Evolutionary conservation across 2,329 filamentous ascomycete species (phyloP).

Genomic region (Fusarium tricinctum): DNA sequence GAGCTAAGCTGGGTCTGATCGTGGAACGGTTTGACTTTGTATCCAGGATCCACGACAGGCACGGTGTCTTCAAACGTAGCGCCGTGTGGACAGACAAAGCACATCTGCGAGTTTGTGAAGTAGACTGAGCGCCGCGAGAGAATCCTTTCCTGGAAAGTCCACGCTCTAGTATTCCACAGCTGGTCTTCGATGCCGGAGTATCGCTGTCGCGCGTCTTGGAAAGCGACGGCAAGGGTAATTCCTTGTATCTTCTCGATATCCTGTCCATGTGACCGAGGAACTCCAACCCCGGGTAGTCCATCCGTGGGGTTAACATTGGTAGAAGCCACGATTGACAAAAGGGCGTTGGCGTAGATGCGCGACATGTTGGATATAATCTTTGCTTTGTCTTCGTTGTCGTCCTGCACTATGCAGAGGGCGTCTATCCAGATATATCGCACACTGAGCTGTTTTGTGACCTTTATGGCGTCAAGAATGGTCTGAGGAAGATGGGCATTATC

Average conservation of each 20-base stretch:
- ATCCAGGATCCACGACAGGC: neutral
- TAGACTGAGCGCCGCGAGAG: slow-evolving; percentile 24
- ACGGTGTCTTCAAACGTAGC: slow-evolving; percentile 18
- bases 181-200: slow-evolving; percentile 17
- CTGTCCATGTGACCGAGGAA: neutral
- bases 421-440: slow-evolving; percentile 35
- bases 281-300: slow-evolving; percentile 13
- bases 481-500: slow-evolving; percentile 1
- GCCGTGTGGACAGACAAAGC: slow-evolving; percentile 26
- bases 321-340: slow-evolving; percentile 26
- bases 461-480: slow-evolving; percentile 26
- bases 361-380: slow-evolving; percentile 26
- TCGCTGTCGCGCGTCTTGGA: slow-evolving; percentile 7
- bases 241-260: slow-evolving; percentile 9
- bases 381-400: slow-evolving; percentile 23
- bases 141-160: slow-evolving; percentile 28
- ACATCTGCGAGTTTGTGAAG: slow-evolving; percentile 26
- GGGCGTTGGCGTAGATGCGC: slow-evolving; percentile 24
- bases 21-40: neutral
- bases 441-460: slow-evolving; percentile 3
- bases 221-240: slow-evolving; percentile 6
- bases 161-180: slow-evolving; percentile 26
- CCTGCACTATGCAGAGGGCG: slow-evolving; percentile 25
- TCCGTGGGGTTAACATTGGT: slow-evolving; percentile 21
- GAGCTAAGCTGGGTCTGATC: slow-evolving; percentile 15